A percentile compares a stretch with the other conserved stretches of the same genome.
Conservation (phyloP, 306 rosid genomes). For the Vigna unguiculata region DNA sequence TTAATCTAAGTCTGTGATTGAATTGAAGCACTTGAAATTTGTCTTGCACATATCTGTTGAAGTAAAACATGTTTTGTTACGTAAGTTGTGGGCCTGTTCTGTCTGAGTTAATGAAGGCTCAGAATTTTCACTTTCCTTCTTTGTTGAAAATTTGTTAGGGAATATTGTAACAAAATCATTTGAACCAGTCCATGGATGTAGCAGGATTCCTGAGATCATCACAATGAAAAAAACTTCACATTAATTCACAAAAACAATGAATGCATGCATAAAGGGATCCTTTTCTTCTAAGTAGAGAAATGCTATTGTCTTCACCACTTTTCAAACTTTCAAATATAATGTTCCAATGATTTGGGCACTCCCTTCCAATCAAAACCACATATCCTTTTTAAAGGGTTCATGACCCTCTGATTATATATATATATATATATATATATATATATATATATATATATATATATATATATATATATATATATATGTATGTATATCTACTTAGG, state of each 20-base stretch:
- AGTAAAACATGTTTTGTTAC: constrained; percentile 38
- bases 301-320: constrained; percentile 49
- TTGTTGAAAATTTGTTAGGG: constrained; percentile 78
- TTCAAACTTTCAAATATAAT: constrained; percentile 56
- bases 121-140: constrained; percentile 61
- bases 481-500: constrained; percentile 50
- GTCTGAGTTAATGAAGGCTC: constrained; percentile 55
- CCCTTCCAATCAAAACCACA: constrained; percentile 52
- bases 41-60: not conserved
- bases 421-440: no score
- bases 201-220: constrained; percentile 47
- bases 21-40: constrained; percentile 33
- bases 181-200: constrained; percentile 47
- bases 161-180: constrained; percentile 76
- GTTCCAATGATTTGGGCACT: constrained; percentile 76
- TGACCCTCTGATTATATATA: constrained; percentile 54
- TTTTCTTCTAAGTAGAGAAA: constrained; percentile 76
- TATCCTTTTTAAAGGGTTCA: constrained; percentile 52
- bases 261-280: constrained; percentile 65
- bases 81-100: constrained; percentile 57
- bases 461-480: no score
- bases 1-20: not conserved
- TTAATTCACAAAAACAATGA: constrained; percentile 52
- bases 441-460: no score
- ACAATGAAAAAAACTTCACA: constrained; percentile 42